A percentile compares a stretch with the other conserved stretches of the same genome.
Evolutionary conservation across 108 stramenopile genomes (phyloP).

Genomic region (Cyclostephanos tholiformis): DNA sequence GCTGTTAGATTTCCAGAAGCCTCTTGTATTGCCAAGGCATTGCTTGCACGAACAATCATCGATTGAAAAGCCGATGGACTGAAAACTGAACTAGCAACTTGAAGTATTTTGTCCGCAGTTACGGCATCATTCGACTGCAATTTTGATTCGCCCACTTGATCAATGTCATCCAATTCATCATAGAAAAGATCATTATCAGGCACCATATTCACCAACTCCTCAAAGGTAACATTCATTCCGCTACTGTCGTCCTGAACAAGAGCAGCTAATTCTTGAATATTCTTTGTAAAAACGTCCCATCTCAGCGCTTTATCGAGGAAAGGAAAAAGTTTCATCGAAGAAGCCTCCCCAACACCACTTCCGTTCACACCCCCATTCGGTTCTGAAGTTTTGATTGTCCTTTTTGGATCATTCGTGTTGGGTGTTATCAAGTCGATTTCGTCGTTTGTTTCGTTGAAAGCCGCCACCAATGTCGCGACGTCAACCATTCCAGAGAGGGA

Average conservation of each 20-base stretch:
- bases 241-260: slow-evolving; percentile 10
- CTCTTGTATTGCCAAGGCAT: slow-evolving; percentile 42
- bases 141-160: background rate
- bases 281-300: slow-evolving; percentile 51
- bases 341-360: background rate
- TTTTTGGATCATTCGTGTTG: slow-evolving; percentile 9
- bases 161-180: slow-evolving; percentile 12
- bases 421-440: slow-evolving; percentile 15
- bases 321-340: slow-evolving; percentile 30
- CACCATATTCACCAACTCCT: slow-evolving; percentile 28
- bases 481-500: slow-evolving; percentile 46
- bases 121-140: slow-evolving; percentile 6
- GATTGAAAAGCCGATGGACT: slow-evolving; percentile 49
- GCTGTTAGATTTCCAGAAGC: slow-evolving; percentile 46
- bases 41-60: slow-evolving; percentile 51
- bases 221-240: slow-evolving; percentile 34
- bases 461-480: slow-evolving; percentile 43
- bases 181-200: slow-evolving; percentile 14
- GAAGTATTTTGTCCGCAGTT: slow-evolving; percentile 48
- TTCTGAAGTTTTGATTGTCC: background rate
- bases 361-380: slow-evolving; percentile 4
- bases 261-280: slow-evolving; percentile 22
- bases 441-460: slow-evolving; percentile 38
- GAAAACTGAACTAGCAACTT: slow-evolving; percentile 54
- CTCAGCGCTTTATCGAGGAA: slow-evolving; percentile 43